phyloP scores from a whole-genome alignment of 2,329 filamentous ascomycete species.

The Fusarium piperis region DNA sequence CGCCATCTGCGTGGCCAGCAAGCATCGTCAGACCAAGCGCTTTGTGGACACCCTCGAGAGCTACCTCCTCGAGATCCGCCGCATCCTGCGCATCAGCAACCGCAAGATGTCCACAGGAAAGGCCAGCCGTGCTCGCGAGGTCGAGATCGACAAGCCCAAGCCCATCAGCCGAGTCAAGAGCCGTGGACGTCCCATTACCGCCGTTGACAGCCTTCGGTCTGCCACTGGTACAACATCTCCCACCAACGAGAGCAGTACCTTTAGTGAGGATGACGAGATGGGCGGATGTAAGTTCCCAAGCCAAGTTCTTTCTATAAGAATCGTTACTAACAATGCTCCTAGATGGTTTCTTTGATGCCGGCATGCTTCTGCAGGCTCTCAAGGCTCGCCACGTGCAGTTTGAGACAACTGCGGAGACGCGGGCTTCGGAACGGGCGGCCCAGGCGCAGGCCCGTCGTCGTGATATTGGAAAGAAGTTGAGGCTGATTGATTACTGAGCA shows the following conservation, averaged over 20 bases:
- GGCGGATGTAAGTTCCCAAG: slow-evolving; percentile 81
- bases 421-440: slow-evolving; percentile 68
- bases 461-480: slow-evolving; percentile 79
- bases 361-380: slow-evolving; percentile 90
- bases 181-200: slow-evolving; percentile 76
- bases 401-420: slow-evolving; percentile 61
- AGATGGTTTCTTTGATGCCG: slow-evolving; percentile 98
- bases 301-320: not conserved
- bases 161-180: slow-evolving; percentile 68
- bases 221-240: slow-evolving; percentile 65
- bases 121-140: slow-evolving; percentile 63
- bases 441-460: slow-evolving; percentile 67
- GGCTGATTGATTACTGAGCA: slow-evolving; percentile 72
- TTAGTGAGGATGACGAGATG: slow-evolving; percentile 87
- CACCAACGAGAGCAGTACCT: slow-evolving; percentile 74
- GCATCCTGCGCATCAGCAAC: slow-evolving; percentile 77
- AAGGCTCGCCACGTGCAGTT: slow-evolving; percentile 72
- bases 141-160: slow-evolving; percentile 54
- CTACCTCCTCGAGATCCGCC: slow-evolving; percentile 90
- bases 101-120: slow-evolving; percentile 55
- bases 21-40: slow-evolving; percentile 91
- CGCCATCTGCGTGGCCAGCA: slow-evolving; percentile 90
- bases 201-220: slow-evolving; percentile 57
- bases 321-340: slow-evolving; percentile 42
- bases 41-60: slow-evolving; percentile 90